Base-by-base conservation (phyloP, 352 stramenopile genomes). In the Pelagophyceae sp. region DNA sequence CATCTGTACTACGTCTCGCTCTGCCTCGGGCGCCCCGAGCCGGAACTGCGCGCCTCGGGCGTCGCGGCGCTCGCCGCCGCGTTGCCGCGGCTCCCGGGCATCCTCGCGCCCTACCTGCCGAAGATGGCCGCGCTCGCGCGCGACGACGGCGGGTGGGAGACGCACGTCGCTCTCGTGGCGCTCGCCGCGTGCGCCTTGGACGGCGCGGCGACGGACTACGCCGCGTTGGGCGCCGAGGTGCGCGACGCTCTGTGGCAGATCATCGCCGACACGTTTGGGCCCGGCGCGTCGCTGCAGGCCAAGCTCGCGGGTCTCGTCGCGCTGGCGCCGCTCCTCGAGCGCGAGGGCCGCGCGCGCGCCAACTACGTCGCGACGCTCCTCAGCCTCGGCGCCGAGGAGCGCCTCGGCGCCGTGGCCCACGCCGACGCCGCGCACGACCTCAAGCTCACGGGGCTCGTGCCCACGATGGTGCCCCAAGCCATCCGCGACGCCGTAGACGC, bases 1-100 rank as follows among this genome's bases (percentile, higher is more conserved):
- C 93, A 94, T 45, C 82, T 92, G 71, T 92, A 94, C 79, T 94
- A 93, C 77, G 90, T 83, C 82, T 90, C 87, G 81, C 91, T 91
- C 38, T 88, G 87, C 5, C 79, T 94, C 15, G 89, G 91, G 72
- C 86, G 82, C 27, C 69, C 86, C 35, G 90, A 86, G 72, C 87
- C 90, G 40, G 91, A 91, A 75, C 82, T 94, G 0, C 85, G 88
- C 23, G 87, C 88, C 20, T 87, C 87, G 32, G 89, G 85, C 35
- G 75, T 94, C 45, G 89, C 87, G 27, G 92, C 70, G 32, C 45
- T 77, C 6, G 35, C 38, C 50, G 72, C 54, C 23, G 31, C 70
- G 23, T 25, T 27, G 19, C 45, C 27, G 23, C 27, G 45, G 20
- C 35, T 38, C 29, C 38, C 51, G 6, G 27, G 38, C 11, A 45